phyloP scores from a whole-genome alignment of 192 early-diverging fungal genomes.

The Pilobolus umbonatus region DNA sequence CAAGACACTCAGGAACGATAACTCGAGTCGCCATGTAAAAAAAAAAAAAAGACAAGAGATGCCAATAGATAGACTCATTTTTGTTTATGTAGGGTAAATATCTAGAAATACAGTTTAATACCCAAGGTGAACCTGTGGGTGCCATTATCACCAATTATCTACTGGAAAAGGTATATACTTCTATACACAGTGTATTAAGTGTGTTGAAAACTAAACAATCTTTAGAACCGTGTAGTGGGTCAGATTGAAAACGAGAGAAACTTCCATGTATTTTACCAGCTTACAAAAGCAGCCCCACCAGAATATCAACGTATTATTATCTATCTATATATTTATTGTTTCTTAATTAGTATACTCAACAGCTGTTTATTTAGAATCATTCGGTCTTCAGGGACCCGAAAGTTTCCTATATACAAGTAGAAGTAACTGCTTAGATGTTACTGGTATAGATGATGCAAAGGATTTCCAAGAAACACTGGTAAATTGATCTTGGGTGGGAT shows the following conservation, averaged over 20 bases:
- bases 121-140: slow-evolving; percentile 88
- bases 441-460: slow-evolving; percentile 86
- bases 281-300: slow-evolving; percentile 73
- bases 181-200: neutral
- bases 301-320: slow-evolving; percentile 56
- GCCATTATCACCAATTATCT: slow-evolving; percentile 98
- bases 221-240: slow-evolving; percentile 85
- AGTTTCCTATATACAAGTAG: slow-evolving; percentile 70
- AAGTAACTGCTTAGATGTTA: slow-evolving; percentile 76
- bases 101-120: slow-evolving; percentile 96
- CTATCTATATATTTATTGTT: neutral
- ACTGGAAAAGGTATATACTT: slow-evolving; percentile 75
- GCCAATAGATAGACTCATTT: too few relatives aligned
- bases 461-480: slow-evolving; percentile 86
- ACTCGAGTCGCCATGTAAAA: slow-evolving; percentile 92
- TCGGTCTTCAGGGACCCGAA: slow-evolving; percentile 72
- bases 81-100: slow-evolving; percentile 84
- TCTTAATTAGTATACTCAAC: neutral
- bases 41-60: too few relatives aligned
- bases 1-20: slow-evolving; percentile 98
- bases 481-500: slow-evolving; percentile 2
- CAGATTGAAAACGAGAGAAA: slow-evolving; percentile 93
- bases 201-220: neutral
- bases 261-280: slow-evolving; percentile 97
- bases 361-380: slow-evolving; percentile 40